phyloP scores from a whole-genome alignment of 2,329 filamentous ascomycete genomes.

The Trichophyton simii region DNA sequence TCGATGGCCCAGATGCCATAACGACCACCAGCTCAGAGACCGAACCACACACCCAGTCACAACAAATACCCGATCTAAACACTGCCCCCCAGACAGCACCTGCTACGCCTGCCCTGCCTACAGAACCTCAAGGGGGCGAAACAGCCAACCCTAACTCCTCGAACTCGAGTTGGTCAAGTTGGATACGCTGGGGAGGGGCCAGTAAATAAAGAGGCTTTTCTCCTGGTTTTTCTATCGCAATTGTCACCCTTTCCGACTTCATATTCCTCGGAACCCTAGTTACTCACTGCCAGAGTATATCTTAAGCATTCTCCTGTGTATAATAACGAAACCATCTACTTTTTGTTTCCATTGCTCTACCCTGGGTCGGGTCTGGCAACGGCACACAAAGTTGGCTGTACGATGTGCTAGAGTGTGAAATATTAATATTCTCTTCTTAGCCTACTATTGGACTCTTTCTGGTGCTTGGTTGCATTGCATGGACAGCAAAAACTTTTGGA shows the following conservation, averaged over 20 bases:
- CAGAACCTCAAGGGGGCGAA: not conserved
- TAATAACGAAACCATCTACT: constrained; percentile 1
- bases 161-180: not conserved
- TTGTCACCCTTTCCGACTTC: no score
- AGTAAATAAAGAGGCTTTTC: not conserved
- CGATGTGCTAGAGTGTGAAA: not conserved
- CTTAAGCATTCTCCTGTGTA: not conserved
- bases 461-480: not conserved
- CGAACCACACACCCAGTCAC: not conserved
- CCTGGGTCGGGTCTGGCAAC: not conserved
- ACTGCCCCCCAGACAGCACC: not conserved
- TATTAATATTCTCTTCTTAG: not conserved
- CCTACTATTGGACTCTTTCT: not conserved
- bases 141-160: not conserved
- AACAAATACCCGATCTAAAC: not conserved
- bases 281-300: not conserved
- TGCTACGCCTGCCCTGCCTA: not conserved
- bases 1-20: constrained; percentile 19
- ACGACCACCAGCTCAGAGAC: not conserved
- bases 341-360: not conserved
- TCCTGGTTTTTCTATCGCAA: not conserved
- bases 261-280: not conserved
- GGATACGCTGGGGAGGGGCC: not conserved
- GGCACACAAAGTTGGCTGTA: not conserved
- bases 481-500: no score